phyloP scores from a whole-genome alignment of 495 filamentous ascomycete species.

The Evansstolkia leycettana region DNA sequence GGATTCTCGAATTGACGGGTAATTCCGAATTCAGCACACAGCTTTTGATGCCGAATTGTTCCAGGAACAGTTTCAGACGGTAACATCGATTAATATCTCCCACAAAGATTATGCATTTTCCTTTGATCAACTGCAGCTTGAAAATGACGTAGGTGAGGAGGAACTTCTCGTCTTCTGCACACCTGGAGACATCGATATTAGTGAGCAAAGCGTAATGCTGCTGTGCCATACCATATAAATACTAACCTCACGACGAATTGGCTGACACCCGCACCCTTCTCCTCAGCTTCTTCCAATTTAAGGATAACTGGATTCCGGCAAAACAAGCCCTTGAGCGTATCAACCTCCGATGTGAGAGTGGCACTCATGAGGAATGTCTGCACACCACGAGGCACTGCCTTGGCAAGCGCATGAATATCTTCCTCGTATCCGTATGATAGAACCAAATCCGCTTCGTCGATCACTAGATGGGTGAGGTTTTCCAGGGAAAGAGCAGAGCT shows the following conservation, averaged over 20 bases:
- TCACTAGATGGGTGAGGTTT: conserved; percentile 64
- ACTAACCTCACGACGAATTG: conserved; percentile 76
- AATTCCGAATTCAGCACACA: conserved; percentile 94
- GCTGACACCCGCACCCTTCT: conserved; percentile 57
- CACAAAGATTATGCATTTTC: conserved; percentile 90
- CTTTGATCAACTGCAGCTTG: conserved; percentile 87
- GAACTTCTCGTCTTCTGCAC: conserved; percentile 95
- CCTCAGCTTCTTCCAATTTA: conserved; percentile 62
- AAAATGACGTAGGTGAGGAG: conserved; percentile 87
- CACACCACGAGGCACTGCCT: conserved; percentile 66
- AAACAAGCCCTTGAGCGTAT: conserved; percentile 75
- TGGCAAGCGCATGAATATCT: conserved; percentile 66
- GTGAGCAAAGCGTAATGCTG: not conserved
- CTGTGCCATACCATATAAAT: not conserved
- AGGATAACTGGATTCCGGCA: conserved; percentile 69
- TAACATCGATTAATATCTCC: conserved; percentile 89
- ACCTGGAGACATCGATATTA: conserved; percentile 42
- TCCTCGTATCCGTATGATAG: conserved; percentile 89
- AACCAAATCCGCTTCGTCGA: conserved; percentile 94
- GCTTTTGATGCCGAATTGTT: conserved; percentile 89
- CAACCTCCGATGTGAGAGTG: conserved; percentile 76
- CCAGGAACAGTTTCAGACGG: conserved; percentile 85
- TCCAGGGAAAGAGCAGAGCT: conserved; percentile 55
- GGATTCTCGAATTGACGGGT: conserved; percentile 81
- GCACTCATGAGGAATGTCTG: conserved; percentile 92